Conservation (phyloP, 208 protist genomes). For the Angomonas desouzai region DNA sequence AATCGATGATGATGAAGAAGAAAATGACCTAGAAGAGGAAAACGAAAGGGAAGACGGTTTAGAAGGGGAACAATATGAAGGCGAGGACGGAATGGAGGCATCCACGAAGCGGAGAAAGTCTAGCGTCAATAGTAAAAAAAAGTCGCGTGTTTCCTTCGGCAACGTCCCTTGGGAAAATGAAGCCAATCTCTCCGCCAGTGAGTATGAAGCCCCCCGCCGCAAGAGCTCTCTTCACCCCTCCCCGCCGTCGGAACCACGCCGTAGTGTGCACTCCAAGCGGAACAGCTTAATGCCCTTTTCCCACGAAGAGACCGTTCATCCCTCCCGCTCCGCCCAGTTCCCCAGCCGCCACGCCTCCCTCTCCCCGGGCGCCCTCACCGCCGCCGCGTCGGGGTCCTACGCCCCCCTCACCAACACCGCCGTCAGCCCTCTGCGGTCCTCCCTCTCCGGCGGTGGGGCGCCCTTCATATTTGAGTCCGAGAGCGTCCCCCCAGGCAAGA, state of each 20-base stretch:
- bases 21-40: background rate
- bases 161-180: background rate
- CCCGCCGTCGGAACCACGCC: background rate
- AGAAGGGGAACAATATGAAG: background rate
- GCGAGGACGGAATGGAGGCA: background rate
- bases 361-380: background rate
- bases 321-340: constrained; percentile 2
- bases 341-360: constrained; percentile 1
- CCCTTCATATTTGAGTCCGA: background rate
- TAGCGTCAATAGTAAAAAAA: background rate
- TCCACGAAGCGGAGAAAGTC: background rate
- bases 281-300: background rate
- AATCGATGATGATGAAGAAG: background rate
- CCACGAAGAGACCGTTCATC: constrained; percentile 1
- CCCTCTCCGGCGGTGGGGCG: background rate
- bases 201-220: background rate
- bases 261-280: background rate
- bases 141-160: constrained; percentile 2
- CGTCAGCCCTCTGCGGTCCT: background rate
- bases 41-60: background rate
- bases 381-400: background rate
- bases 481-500: background rate
- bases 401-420: background rate
- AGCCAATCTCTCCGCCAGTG: background rate
- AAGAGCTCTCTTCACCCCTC: background rate